phyloP scores from a whole-genome alignment of 176 grass and related monocot genomes.

The Pontederia crassipes region DNA sequence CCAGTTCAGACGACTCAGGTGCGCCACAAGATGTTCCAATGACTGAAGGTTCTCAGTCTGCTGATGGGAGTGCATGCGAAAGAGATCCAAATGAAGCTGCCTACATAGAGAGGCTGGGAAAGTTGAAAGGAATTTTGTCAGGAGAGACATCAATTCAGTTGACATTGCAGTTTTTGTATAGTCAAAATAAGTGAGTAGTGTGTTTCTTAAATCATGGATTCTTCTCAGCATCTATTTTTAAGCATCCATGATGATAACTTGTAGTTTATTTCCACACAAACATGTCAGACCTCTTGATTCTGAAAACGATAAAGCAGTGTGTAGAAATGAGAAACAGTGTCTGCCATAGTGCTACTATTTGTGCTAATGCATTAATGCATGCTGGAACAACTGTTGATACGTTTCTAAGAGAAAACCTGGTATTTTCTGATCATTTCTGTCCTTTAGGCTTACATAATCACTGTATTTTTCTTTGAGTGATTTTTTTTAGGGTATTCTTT shows the following conservation, averaged over 20 bases:
- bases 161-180: conserved; percentile 92
- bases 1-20: conserved; percentile 27
- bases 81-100: conserved; percentile 50
- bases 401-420: conserved; percentile 97
- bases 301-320: conserved; percentile 97
- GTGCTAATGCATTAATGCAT: conserved; percentile 98
- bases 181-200: conserved; percentile 67
- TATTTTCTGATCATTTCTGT: conserved; percentile 11
- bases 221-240: conserved; percentile 12
- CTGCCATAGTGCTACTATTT: conserved; percentile 97
- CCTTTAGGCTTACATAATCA: too few species aligned
- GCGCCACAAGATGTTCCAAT: conserved; percentile 73
- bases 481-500: too few species aligned
- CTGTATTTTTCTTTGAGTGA: too few species aligned
- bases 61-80: conserved; percentile 52
- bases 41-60: conserved; percentile 42
- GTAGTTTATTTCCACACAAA: conserved; percentile 18
- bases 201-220: conserved; percentile 1
- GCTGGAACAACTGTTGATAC: conserved; percentile 98
- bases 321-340: conserved; percentile 99
- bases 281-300: conserved; percentile 93
- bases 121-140: conserved; percentile 96
- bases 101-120: conserved; percentile 54
- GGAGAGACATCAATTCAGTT: conserved; percentile 91
- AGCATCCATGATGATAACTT: conserved; percentile 4